Base-by-base conservation (phyloP, 148 eudicot genomes). In the Heliosperma pusillum region DNA sequence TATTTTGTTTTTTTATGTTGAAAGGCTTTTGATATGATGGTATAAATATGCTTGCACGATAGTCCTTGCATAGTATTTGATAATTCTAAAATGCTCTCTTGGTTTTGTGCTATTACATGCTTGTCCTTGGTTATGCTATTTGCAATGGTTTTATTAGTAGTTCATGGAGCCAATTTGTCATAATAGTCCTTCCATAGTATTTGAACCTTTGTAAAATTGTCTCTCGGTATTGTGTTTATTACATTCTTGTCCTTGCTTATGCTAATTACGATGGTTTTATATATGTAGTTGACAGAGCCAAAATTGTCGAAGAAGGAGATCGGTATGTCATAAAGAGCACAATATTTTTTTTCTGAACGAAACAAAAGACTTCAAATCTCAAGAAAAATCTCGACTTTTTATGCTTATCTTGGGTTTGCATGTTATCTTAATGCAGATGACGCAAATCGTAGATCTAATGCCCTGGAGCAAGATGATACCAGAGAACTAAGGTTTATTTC, bases 361-460 rank as follows among this genome's bases (percentile, higher is more conserved):
- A 53, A 53, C n/a, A n/a, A n/a, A n/a, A 4, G 20, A 36, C 66
- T 9, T 36, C 22, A 42, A 69, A 36, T 8, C 20, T 76, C 4
- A 5, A 8, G 27, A n/a, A 17, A 27, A 36, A 13, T n/a, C 12
- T n/a, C 6, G 30, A n/a, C 4, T 13, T 70, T 45, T 20, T 29
- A 24, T 55, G 44, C 24, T 53, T 74, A 76, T 25, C 24, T 66
- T 50, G 10, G 63, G 53, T 45, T 27, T 56, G 16, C 73, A 11
- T 20, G 44, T 69, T 33, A 3, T 70, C 62, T 82, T 70, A 67
- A 17, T 82, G 68, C 80, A 94, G 98, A 95, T 73, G 98, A 95
- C 79, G 92, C 90, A 75, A 80, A 83, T 72, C 88, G 96, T 72
- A 88, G 98, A 83, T 85, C 96, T 60, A 82, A 79, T 74, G 98